Evolutionary conservation across 768 basidiomycete species (phyloP).

Genomic region (Mycena galericulata): DNA sequence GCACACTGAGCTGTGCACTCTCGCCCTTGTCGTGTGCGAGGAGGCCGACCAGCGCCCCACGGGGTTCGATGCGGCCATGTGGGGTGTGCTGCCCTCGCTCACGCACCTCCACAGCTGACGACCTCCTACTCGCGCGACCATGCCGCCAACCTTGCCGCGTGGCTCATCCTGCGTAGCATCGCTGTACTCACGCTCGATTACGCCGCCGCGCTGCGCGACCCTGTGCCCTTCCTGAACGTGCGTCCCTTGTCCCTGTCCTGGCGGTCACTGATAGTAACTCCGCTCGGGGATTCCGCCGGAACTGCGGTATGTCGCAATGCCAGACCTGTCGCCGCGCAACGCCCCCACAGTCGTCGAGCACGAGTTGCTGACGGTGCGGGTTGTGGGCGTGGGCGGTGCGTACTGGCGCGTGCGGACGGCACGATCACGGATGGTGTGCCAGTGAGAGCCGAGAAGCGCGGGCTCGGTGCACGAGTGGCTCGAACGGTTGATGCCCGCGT

Average conservation of each 20-base stretch:
- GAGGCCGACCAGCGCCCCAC: conserved; percentile 59
- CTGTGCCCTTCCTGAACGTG: conserved; percentile 56
- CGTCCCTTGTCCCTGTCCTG: conserved; percentile 23
- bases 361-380: conserved; percentile 71
- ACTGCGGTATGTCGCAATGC: conserved; percentile 68
- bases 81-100: conserved; percentile 77
- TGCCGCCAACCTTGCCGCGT: conserved; percentile 72
- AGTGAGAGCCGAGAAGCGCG: conserved; percentile 68
- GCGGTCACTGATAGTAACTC: conserved; percentile 57
- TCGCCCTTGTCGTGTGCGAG: conserved; percentile 63
- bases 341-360: conserved; percentile 61
- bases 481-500: conserved; percentile 70
- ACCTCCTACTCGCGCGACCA: conserved; percentile 76
- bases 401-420: conserved; percentile 66
- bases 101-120: conserved; percentile 62
- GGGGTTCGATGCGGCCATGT: conserved; percentile 77
- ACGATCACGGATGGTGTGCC: conserved; percentile 57
- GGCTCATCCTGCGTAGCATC: conserved; percentile 72
- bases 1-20: conserved; percentile 61
- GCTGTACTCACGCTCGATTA: conserved; percentile 60
- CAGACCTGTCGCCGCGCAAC: conserved; percentile 58
- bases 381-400: conserved; percentile 64
- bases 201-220: conserved; percentile 52
- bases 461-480: conserved; percentile 67
- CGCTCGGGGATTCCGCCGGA: conserved; percentile 65